Conservation (phyloP, 2,329 filamentous ascomycete species). For the Botrytis porri region DNA sequence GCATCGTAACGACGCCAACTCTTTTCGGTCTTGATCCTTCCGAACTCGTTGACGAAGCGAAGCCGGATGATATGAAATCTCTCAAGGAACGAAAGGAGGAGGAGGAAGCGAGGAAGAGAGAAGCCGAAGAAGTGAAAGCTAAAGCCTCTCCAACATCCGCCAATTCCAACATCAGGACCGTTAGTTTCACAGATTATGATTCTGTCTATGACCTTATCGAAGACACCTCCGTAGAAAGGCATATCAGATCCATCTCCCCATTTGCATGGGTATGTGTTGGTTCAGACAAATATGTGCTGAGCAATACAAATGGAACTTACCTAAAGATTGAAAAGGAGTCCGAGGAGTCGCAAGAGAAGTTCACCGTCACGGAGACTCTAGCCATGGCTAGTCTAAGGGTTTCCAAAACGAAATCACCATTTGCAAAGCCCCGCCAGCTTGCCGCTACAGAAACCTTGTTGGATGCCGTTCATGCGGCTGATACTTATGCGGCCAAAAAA, state of each 20-base stretch:
- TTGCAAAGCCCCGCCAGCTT: conserved; percentile 65
- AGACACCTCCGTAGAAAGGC: conserved; percentile 73
- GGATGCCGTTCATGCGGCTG: conserved; percentile 78
- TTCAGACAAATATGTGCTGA: conserved; percentile 68
- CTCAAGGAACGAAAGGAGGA: conserved; percentile 51
- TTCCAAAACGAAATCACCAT: conserved; percentile 54
- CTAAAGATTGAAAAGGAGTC: conserved; percentile 47
- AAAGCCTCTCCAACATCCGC: neutral
- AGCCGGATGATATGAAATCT: conserved; percentile 57
- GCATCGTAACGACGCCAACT: conserved; percentile 86
- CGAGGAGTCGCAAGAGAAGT: conserved; percentile 25
- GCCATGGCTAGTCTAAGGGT: conserved; percentile 21
- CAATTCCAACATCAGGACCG: conserved; percentile 21
- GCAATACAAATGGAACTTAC: conserved; percentile 60
- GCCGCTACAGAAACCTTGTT: conserved; percentile 63
- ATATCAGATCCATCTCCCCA: conserved; percentile 73
- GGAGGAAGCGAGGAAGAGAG: conserved; percentile 35
- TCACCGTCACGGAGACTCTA: conserved; percentile 40
- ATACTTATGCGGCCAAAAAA: conserved; percentile 69
- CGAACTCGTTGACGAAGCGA: conserved; percentile 68
- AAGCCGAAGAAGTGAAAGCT: conserved; percentile 10
- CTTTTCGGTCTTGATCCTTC: conserved; percentile 87
- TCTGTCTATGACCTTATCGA: conserved; percentile 87
- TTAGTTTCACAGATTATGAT: conserved; percentile 82
- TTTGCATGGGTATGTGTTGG: conserved; percentile 80